Percentiles rank a stretch among this genome's conserved stretches.
These are phyloP conservation scores for Macadamia integrifolia DNA, from an alignment of 164 flowering plant species.

Conservation along the genomic window DNA sequence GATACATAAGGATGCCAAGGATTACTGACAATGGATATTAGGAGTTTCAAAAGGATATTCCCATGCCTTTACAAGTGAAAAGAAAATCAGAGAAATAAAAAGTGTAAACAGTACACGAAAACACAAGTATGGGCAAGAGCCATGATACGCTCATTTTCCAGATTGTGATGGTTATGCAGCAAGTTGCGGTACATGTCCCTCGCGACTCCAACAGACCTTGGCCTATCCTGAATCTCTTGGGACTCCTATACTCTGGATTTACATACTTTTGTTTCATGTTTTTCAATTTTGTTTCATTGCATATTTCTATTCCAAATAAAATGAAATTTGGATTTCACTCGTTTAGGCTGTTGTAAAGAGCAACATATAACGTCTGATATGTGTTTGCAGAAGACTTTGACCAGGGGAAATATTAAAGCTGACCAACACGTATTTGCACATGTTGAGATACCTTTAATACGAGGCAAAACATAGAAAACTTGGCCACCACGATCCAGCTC, in stretches of 20 bases:
- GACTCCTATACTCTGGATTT: too few relatives aligned
- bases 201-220: too few relatives aligned
- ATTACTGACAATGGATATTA: not conserved
- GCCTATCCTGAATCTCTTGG: too few relatives aligned
- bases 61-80: not conserved
- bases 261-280: too few relatives aligned
- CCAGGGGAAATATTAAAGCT: too few relatives aligned
- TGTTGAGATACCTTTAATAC: constrained; percentile 65
- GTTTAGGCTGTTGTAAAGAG: too few relatives aligned
- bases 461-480: constrained; percentile 95
- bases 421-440: too few relatives aligned
- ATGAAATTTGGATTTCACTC: too few relatives aligned
- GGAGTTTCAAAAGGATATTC: not conserved
- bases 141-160: not conserved
- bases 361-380: too few relatives aligned
- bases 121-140: not conserved
- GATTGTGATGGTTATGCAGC: not conserved
- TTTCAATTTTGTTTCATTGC: too few relatives aligned
- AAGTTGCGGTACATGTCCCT: not conserved
- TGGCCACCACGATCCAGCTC: constrained; percentile 95
- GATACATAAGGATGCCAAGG: not conserved
- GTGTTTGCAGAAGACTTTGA: too few relatives aligned
- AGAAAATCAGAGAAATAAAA: not conserved
- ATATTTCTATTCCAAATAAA: too few relatives aligned
- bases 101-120: not conserved